Evolutionary conservation across 2,329 filamentous ascomycete species (phyloP), one percentile per base, ranked within the genome.

Genomic region (Aschersonia sp.): DNA sequence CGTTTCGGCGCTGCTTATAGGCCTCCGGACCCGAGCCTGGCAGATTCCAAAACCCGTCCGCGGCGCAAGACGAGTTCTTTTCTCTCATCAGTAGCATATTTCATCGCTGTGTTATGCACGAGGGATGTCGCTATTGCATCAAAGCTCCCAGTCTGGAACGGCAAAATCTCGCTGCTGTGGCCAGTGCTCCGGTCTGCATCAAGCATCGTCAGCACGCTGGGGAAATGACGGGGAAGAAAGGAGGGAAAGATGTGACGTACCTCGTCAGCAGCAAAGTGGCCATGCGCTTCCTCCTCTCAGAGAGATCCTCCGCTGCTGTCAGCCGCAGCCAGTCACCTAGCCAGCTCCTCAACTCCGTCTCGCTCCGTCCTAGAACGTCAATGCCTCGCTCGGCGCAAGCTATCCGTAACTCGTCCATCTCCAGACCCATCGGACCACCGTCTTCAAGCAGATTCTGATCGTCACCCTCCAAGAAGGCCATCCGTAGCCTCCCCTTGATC

Each of bases 351-450:
- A 87, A 56, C 50, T 77, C 74, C 1, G 64, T 62, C 55, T 85
- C 79, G 29, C 74, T 76, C 49, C 73, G 72, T 3, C 65, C 72
- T 30, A 77, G 53, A 8, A 77, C 71, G 54, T 77, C 66, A 37
- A 84, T 70, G 1, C 82, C 85, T 11, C 84, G 72, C 53, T 87
- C 84, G 49, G 78, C 72, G 56, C 83, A 84, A 11, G 86, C 86
- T 50, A 87, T 72, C 50, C 67, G 66, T 22, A 88, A 66, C 67
- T 94, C 87, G 40, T 76, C 74, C 6, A 64, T 64, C 52, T 73
- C 73, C 55, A 94, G 66, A 29, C 65, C 72, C 47, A 56, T 57
- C 7, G 59, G 58, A 0, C 81, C 84, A 1, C 84, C 84, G 44
- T 77, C 74, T 39, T 70, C 66, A 14, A 71, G 57, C 44, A 95